Evolutionary conservation across 768 basidiomycete species (phyloP).

Genomic region (Mycena leptocephala): DNA sequence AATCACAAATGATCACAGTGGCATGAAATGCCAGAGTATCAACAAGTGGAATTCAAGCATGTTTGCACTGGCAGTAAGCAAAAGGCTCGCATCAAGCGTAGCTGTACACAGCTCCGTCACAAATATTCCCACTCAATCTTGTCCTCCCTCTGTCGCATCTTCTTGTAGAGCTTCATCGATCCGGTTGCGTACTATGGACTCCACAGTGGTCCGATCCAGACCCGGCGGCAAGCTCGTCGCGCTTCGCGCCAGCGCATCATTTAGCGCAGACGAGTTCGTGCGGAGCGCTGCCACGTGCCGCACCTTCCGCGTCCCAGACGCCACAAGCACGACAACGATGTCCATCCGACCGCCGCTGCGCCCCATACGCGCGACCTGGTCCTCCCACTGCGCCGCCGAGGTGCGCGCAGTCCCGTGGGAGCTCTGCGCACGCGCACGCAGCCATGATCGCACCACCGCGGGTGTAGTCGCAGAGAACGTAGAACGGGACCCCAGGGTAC

Average conservation of each 20-base stretch:
- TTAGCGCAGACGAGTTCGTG: background rate
- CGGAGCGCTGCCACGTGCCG: background rate
- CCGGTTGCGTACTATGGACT: background rate
- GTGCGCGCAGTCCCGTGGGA: background rate
- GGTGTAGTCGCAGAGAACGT: constrained; percentile 10
- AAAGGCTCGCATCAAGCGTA: too few relatives aligned
- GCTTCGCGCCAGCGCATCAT: background rate
- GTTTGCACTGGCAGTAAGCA: too few relatives aligned
- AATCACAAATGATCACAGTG: too few relatives aligned
- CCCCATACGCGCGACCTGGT: constrained; percentile 8
- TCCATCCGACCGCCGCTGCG: constrained; percentile 18
- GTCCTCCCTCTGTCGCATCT: background rate
- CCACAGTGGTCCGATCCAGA: background rate
- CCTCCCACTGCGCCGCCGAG: constrained; percentile 9
- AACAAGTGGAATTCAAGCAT: too few relatives aligned
- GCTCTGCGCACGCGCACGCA: background rate
- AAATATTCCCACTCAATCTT: background rate
- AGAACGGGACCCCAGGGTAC: constrained; percentile 6
- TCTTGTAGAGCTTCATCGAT: background rate
- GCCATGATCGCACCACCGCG: background rate
- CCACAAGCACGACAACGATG: constrained; percentile 71
- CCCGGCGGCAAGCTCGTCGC: background rate
- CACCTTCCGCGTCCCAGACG: constrained; percentile 55
- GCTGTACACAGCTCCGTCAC: too few relatives aligned
- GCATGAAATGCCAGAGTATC: too few relatives aligned